Evolutionary conservation across 2,329 filamentous ascomycete species (phyloP).

Genomic region (Simplicillium sp.): DNA sequence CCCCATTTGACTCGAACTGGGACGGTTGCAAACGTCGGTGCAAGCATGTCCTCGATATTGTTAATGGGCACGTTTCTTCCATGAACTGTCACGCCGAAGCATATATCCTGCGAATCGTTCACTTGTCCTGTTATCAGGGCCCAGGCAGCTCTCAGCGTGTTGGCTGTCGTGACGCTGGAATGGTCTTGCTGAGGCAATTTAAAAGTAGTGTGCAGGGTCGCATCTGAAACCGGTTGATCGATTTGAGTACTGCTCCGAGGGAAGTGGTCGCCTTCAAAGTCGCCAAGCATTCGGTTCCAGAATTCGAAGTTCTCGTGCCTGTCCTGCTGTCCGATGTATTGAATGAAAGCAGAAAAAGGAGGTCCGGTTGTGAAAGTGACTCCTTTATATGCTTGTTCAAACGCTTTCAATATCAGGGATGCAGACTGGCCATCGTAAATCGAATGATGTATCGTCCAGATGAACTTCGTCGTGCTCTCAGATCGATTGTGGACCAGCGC

Average conservation of each 20-base stretch:
- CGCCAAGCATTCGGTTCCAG: constrained; percentile 5
- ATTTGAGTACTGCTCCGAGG: neutral
- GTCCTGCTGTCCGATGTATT: constrained; percentile 2
- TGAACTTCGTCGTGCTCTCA: neutral
- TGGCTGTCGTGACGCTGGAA: neutral
- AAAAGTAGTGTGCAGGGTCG: neutral
- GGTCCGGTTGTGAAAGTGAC: neutral
- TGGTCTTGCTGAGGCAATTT: neutral
- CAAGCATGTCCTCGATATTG: constrained; percentile 8
- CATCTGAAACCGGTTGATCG: neutral
- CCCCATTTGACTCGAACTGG: constrained; percentile 7
- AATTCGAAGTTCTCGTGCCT: neutral
- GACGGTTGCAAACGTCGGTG: constrained; percentile 9
- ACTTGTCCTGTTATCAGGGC: neutral
- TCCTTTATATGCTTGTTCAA: constrained; percentile 1
- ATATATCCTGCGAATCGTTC: neutral
- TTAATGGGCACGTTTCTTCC: constrained; percentile 7
- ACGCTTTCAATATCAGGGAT: constrained; percentile 1
- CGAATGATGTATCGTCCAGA: constrained; percentile 9
- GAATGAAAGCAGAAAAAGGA: constrained; percentile 4
- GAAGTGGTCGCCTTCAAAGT: constrained; percentile 3
- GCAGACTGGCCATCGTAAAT: constrained; percentile 12
- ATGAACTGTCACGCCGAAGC: neutral
- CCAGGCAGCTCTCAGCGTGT: neutral
- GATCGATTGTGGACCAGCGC: neutral